A percentile compares a stretch with the other conserved stretches of the same genome.
Conservation (phyloP, 345 rosid genomes). For the Turritis glabra region DNA sequence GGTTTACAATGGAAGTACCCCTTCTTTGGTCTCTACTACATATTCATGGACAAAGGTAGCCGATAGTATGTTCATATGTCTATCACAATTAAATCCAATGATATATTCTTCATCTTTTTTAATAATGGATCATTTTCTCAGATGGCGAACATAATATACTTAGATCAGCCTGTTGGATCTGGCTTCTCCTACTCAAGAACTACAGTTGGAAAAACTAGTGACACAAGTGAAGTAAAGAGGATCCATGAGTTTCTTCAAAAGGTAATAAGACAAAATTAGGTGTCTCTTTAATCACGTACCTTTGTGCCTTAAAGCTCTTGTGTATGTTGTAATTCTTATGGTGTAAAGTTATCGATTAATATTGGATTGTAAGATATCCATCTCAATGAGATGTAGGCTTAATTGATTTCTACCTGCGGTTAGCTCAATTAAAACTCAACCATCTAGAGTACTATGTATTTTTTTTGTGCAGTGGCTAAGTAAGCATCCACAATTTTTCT, state of each 20-base stretch:
- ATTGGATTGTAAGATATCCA: too few species aligned
- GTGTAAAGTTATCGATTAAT: too few species aligned
- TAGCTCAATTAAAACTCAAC: background rate
- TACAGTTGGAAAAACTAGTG: slow-evolving; percentile 40
- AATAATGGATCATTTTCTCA: slow-evolving; percentile 44
- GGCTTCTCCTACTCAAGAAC: slow-evolving; percentile 69
- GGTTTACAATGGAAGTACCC: slow-evolving; percentile 61
- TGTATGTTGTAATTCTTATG: background rate
- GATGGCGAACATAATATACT: slow-evolving; percentile 60
- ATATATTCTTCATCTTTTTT: background rate
- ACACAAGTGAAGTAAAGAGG: slow-evolving; percentile 43
- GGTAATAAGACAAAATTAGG: slow-evolving; percentile 26
- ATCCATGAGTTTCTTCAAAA: slow-evolving; percentile 51
- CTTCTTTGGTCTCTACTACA: slow-evolving; percentile 51
- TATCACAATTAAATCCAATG: background rate
- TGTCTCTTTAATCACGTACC: background rate
- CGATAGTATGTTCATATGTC: slow-evolving; percentile 46
- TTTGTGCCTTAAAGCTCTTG: background rate
- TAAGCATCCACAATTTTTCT: slow-evolving; percentile 49
- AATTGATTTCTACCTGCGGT: background rate
- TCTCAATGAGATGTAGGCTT: background rate
- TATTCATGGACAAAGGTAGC: slow-evolving; percentile 67
- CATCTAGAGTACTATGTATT: background rate
- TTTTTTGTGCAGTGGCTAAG: slow-evolving; percentile 53
- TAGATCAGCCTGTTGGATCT: slow-evolving; percentile 70